Evolutionary conservation across 169 alveolate species (phyloP), one percentile per base, ranked within the genome.

Genomic region (Plasmodium knowlesi): DNA sequence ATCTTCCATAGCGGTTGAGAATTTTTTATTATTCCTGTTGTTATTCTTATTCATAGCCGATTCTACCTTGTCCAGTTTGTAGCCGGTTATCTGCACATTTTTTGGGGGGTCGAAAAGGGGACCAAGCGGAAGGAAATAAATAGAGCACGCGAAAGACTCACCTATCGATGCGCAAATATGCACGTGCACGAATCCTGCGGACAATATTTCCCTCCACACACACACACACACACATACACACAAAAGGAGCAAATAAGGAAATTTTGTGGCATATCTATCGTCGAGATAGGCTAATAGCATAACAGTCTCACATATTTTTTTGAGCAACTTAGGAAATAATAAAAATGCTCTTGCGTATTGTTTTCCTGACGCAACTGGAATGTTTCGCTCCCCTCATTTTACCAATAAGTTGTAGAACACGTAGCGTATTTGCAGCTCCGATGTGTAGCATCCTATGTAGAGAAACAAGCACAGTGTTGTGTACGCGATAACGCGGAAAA

Each of bases 1-100:
- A 67, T 90, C 94, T 67, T 90, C 94, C 14, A 90, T 79, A 25
- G 83, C 94, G 12, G 92, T 90, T 37, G 94, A 90, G 67, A 90
- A 10, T 81, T 90, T 79, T 84, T 84, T 37, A 32, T 71, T 72
- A 28, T 79, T 90, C 19, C 53, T 67, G 46, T 34, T 86, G 80
- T 30, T 86, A 43, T 86, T 50, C 70, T 86, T 86, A 22, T 86
- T 46, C 79, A 86, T 74, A 16, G 67, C 93, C 46, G 86, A 86
- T 76, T 41, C 88, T 50, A 57, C 28, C 70, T 76, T 86, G 72
- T 86, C 93, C 70, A 86, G 67, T 78, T 86, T 86, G 83, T 78
- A 86, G 9, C 82, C 88, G 67, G 82, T 79, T 74, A 86, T 53
- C 93, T 86, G 83, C 61, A 50, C 22, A 67, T 81, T 81, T 81